phyloP scores from a whole-genome alignment of 2,329 filamentous ascomycete species.

The Epicoccum nigrum region DNA sequence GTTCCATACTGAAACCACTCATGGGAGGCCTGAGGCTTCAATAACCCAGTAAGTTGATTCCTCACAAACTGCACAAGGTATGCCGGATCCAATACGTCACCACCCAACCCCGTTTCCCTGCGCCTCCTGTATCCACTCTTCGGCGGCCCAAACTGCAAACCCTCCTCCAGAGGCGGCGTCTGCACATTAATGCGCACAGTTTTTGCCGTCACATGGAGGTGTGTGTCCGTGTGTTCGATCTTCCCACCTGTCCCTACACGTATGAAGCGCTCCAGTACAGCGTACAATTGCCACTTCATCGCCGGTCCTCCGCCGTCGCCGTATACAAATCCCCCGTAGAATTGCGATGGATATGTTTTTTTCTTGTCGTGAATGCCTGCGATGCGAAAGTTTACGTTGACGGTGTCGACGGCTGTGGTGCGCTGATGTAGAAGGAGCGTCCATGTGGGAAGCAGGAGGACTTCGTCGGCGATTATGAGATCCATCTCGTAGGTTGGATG shows the following conservation, averaged over 20 bases:
- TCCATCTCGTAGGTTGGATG: constrained; percentile 18
- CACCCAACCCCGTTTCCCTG: not conserved
- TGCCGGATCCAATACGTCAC: not conserved
- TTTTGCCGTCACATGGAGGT: constrained; percentile 16
- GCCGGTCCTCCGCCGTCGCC: not conserved
- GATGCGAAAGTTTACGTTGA: constrained; percentile 22
- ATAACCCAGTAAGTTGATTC: not conserved
- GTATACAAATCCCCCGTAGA: not conserved
- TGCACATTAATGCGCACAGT: constrained; percentile 22
- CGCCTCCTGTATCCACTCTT: not conserved
- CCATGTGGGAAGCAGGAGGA: constrained; percentile 23
- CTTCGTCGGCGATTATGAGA: constrained; percentile 22
- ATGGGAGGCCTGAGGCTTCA: not conserved
- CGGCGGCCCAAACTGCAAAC: not conserved
- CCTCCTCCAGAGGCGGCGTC: constrained; percentile 10
- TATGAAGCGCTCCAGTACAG: constrained; percentile 25
- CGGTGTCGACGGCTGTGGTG: constrained; percentile 11
- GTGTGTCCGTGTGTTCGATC: not conserved
- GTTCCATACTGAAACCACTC: constrained; percentile 8
- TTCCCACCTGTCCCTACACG: constrained; percentile 13
- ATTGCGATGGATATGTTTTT: constrained; percentile 1
- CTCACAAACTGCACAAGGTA: not conserved
- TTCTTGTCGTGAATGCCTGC: constrained; percentile 7
- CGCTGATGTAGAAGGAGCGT: constrained; percentile 13
- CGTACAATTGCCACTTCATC: constrained; percentile 22